phyloP scores from a whole-genome alignment of 352 stramenopile species.

The Pythium aristosporum region DNA sequence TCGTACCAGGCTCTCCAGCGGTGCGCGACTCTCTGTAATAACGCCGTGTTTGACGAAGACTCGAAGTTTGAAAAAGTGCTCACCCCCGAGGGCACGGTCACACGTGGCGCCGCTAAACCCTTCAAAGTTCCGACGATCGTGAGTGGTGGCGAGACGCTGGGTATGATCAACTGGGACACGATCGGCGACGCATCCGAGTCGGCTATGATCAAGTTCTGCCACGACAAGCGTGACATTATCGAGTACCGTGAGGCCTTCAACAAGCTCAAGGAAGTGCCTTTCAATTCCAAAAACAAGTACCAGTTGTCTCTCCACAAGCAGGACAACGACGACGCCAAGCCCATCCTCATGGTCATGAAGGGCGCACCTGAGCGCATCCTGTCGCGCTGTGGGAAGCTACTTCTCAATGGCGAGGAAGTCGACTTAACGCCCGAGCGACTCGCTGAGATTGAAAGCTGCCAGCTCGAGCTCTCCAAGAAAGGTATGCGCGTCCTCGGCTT shows the following conservation, averaged over 20 bases:
- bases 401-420: slow-evolving; percentile 49
- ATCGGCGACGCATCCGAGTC: slow-evolving; percentile 81
- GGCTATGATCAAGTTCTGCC: slow-evolving; percentile 86
- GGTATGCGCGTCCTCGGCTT: slow-evolving; percentile 66
- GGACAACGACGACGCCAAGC: slow-evolving; percentile 64
- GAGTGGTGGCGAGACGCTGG: slow-evolving; percentile 38
- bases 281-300: slow-evolving; percentile 89
- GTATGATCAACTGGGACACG: slow-evolving; percentile 61
- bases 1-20: slow-evolving; percentile 55
- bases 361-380: slow-evolving; percentile 96
- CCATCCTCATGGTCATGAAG: slow-evolving; percentile 91
- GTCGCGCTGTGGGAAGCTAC: slow-evolving; percentile 78
- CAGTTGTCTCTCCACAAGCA: slow-evolving; percentile 82
- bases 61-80: slow-evolving; percentile 78
- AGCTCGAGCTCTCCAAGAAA: slow-evolving; percentile 58
- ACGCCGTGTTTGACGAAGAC: slow-evolving; percentile 74
- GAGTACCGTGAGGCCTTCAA: slow-evolving; percentile 59
- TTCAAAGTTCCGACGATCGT: slow-evolving; percentile 61
- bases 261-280: slow-evolving; percentile 82
- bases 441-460: slow-evolving; percentile 44
- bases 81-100: slow-evolving; percentile 38
- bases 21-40: slow-evolving; percentile 78
- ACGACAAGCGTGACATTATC: slow-evolving; percentile 71
- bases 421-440: slow-evolving; percentile 93
- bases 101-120: slow-evolving; percentile 45